Conservation (phyloP, 2,329 filamentous ascomycete genomes). For the Magnaporthiopsis rhizophila region DNA sequence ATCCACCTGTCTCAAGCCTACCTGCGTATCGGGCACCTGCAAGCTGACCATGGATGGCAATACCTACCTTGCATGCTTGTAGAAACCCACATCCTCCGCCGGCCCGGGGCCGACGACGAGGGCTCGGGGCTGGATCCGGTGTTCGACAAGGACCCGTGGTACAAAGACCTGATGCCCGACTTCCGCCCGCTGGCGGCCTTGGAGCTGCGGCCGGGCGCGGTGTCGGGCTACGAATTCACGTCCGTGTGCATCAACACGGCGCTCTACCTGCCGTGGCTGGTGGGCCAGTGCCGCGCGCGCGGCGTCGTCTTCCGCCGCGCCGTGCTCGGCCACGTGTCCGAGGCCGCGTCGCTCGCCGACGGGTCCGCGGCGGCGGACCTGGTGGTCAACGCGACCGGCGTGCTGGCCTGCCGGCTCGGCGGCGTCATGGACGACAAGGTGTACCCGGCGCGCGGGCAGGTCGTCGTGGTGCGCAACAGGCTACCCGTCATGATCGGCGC, state of each 20-base stretch:
- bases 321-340: conserved; percentile 59
- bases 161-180: conserved; percentile 61
- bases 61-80: neutral
- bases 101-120: conserved; percentile 45
- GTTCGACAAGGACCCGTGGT: conserved; percentile 64
- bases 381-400: conserved; percentile 77
- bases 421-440: conserved; percentile 72
- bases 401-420: conserved; percentile 66
- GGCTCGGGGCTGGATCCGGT: conserved; percentile 43
- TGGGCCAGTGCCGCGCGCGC: conserved; percentile 67
- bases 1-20: neutral
- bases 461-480: conserved; percentile 75
- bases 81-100: conserved; percentile 43
- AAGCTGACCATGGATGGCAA: neutral
- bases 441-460: conserved; percentile 72
- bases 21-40: too few relatives aligned
- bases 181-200: conserved; percentile 52
- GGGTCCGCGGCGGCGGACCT: conserved; percentile 56
- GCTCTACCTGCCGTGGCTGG: conserved; percentile 79
- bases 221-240: conserved; percentile 68
- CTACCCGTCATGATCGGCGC: conserved; percentile 65
- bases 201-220: conserved; percentile 55
- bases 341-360: conserved; percentile 51
- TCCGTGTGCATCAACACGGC: conserved; percentile 89
- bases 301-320: conserved; percentile 62